A percentile compares a stretch with the other conserved stretches of the same genome.
These are phyloP conservation scores for Groenewaldozyma sp. DNA, from an alignment of 1,139 yeast genomes.

Conservation along the genomic window DNA sequence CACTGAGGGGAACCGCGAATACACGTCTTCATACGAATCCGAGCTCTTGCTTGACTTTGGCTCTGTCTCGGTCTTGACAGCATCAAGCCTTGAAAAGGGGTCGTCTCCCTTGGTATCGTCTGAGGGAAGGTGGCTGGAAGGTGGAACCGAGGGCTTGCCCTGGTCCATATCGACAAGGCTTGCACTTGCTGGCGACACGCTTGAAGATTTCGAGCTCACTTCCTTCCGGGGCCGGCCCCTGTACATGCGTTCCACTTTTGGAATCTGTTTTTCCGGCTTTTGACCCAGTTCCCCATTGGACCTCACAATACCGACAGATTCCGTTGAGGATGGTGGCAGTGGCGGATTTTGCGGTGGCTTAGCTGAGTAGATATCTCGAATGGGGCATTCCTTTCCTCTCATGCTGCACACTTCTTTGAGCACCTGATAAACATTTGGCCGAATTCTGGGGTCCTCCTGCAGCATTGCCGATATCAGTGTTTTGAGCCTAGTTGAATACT, in stretches of 20 bases:
- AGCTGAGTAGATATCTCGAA: conserved; percentile 25
- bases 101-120: conserved; percentile 6
- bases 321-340: conserved; percentile 3
- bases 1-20: conserved; percentile 27
- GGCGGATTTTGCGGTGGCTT: conserved; percentile 8
- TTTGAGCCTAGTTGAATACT: conserved; percentile 31
- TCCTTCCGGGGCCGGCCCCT: conserved; percentile 19
- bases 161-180: no score
- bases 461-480: conserved; percentile 63
- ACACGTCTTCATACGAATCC: conserved; percentile 13
- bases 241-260: conserved; percentile 22
- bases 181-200: background rate
- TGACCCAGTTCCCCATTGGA: conserved; percentile 7
- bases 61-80: background rate
- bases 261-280: conserved; percentile 12
- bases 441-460: conserved; percentile 64
- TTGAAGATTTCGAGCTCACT: background rate
- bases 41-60: background rate
- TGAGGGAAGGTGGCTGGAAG: conserved; percentile 14
- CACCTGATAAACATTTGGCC: conserved; percentile 86
- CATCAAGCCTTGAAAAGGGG: conserved; percentile 3
- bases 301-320: conserved; percentile 1
- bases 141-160: background rate
- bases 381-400: conserved; percentile 47
- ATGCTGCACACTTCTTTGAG: conserved; percentile 56